Evolutionary conservation across 108 stramenopile species (phyloP), one percentile per base, ranked within the genome.

Genomic region (Cyclotella kingstonii): DNA sequence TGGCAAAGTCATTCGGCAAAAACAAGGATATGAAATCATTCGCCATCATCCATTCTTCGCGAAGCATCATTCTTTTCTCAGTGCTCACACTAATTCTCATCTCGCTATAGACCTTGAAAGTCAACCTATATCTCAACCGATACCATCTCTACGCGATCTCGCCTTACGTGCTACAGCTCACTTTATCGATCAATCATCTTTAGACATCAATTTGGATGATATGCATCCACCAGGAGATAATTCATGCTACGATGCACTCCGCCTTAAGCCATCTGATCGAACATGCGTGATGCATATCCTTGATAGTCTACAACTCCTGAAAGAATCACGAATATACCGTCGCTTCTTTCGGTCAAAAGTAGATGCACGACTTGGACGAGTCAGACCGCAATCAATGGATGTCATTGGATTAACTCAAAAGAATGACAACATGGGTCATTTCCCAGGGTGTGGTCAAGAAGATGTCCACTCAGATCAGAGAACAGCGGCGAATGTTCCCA

Each of bases 341-440:
- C 83, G 90, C 18, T 91, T 95, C 68, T 90, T 89, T 70, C 18
- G 36, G 41, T 63, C 81, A 11, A 70, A 63, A 41, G 55, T 63
- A 19, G 76, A 80, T 55, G 76, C 61, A 50, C 57, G 83, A 75
- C 56, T 86, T 41, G 72, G 76, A 52, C 77, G 83, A 66, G 77
- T 87, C 4, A 61, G 89, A 42, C 63, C 73, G 8, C 56, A 53
- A 8, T 75, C 86, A 1, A 58, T 81, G n/a, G 89, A 90, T 53
- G 78, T 82, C 54, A 76, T 89, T 19, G 89, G 89, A 3, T 60
- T 90, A 54, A 91, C 93, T 5, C 87, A 83, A 48, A 85, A 88
- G 68, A 89, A 81, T 60, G 90, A 91, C 29, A 80, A 87, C 28
- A 84, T 87, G 63, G 83, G 83, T 49, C 83, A 88, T 58, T 79